Evolutionary conservation across 2,329 filamentous ascomycete species (phyloP), one percentile per base, ranked within the genome.

Genomic region (Colletotrichum sp.): DNA sequence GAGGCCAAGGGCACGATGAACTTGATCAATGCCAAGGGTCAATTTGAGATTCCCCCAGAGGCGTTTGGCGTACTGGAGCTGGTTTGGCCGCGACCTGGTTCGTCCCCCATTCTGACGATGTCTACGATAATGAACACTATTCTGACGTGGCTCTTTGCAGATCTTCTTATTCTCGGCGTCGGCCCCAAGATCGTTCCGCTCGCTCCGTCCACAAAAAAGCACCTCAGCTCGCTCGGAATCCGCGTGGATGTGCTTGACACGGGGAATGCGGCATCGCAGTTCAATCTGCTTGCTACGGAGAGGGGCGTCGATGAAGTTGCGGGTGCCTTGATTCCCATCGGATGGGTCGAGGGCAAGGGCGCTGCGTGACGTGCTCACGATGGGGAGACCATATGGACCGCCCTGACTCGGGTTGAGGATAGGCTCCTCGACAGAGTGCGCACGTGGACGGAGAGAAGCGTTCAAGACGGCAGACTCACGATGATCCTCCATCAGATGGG

Each of bases 261-360:
- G 36, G 90, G 95, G 78, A 99, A 99, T 85, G 97, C 97, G 10
- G 95, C 96, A 2, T 94, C 96, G 38, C 96, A 98, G 83, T 99
- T 97, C 84, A 99, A 99, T 82, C 83, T 99, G 81, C 87, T 99
- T 71, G 96, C 96, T n/a, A 99, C 96, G 21, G 97, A 99, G 87
- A 89, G 97, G 67, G 96, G 97, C 2, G 92, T 97, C 8, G 90
- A 92, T 24, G 94, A 96, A 80, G 93, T 99, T 77, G 96, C 96
- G 32, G 96, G 95, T 3, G 96, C 96, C 12, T 83, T 99, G 84
- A 91, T 99, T 84, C 96, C 96, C 0, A 90, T 97, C 69, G 96
- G 95, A 3, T 98, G 95, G 95, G 91, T 89, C 80, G 93, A 95
- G 74, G 89, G 89, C 3, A 78, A 86, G 30, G 88, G 89, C 3